Evolutionary conservation across 306 rosid genomes (phyloP).

Genomic region (Vigna reflexopilosa): DNA sequence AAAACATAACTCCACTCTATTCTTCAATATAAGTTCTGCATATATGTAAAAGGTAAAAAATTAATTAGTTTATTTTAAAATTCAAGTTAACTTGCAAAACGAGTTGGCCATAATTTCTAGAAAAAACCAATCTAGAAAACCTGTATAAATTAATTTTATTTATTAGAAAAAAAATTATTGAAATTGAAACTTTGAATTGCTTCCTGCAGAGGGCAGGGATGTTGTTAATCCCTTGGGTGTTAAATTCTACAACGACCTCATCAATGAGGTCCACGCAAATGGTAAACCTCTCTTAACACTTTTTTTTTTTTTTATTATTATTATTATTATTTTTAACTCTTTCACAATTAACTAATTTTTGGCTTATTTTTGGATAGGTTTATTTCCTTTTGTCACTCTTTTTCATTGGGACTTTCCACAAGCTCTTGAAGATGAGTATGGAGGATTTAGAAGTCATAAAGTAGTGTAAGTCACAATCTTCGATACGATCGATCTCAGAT

Average conservation of each 20-base stretch:
- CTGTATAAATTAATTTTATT: no score
- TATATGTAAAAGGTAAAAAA: not conserved
- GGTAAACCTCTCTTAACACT: conserved; percentile 39
- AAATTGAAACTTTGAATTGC: not conserved
- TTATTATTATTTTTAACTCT: not conserved
- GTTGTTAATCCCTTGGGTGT: conserved; percentile 48
- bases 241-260: conserved; percentile 61
- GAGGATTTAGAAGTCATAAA: conserved; percentile 48
- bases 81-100: no score
- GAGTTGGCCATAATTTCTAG: no score
- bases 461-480: conserved; percentile 33
- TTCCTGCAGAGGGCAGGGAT: conserved; percentile 51
- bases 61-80: no score
- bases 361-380: conserved; percentile 29
- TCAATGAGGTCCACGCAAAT: conserved; percentile 52
- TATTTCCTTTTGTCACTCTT: conserved; percentile 57
- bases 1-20: not conserved
- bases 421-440: conserved; percentile 60
- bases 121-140: no score
- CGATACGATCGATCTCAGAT: no score
- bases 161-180: not conserved
- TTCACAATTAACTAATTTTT: conserved; percentile 17
- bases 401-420: conserved; percentile 67
- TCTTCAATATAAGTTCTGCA: not conserved
- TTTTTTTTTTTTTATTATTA: not conserved